Conservation (phyloP, 140 eudicot genomes). For the Cichorium intybus region DNA sequence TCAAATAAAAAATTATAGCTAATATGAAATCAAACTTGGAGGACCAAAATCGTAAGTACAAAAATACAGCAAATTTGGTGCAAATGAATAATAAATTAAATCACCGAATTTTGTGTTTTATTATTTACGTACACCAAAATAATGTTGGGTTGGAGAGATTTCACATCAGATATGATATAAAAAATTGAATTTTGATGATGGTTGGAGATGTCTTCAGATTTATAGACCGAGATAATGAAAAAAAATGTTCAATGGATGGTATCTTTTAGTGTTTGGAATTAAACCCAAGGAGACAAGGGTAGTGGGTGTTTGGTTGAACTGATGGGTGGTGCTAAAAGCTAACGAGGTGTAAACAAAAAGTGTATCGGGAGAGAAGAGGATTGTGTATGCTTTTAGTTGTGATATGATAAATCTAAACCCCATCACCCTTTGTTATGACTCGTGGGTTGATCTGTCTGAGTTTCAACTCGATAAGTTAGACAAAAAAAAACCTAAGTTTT, state of each 20-base stretch:
- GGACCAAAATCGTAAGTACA: too few species aligned
- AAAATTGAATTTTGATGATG: background rate
- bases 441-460: background rate
- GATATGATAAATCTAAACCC: constrained; percentile 23
- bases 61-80: too few species aligned
- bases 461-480: background rate
- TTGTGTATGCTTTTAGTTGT: constrained; percentile 15
- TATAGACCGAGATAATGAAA: constrained; percentile 4
- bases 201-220: background rate
- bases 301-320: constrained; percentile 40
- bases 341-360: constrained; percentile 35
- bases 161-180: background rate
- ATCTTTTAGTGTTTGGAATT: constrained; percentile 31
- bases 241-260: background rate
- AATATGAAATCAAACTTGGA: too few species aligned
- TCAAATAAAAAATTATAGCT: too few species aligned
- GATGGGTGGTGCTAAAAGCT: constrained; percentile 33
- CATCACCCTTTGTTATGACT: constrained; percentile 5
- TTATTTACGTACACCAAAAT: background rate
- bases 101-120: background rate
- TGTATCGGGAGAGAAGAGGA: constrained; percentile 20
- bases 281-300: constrained; percentile 30
- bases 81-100: too few species aligned
- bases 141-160: background rate
- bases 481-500: too few species aligned